Conservation (phyloP, 2,329 filamentous ascomycete genomes). For the Septoria petroselini region DNA sequence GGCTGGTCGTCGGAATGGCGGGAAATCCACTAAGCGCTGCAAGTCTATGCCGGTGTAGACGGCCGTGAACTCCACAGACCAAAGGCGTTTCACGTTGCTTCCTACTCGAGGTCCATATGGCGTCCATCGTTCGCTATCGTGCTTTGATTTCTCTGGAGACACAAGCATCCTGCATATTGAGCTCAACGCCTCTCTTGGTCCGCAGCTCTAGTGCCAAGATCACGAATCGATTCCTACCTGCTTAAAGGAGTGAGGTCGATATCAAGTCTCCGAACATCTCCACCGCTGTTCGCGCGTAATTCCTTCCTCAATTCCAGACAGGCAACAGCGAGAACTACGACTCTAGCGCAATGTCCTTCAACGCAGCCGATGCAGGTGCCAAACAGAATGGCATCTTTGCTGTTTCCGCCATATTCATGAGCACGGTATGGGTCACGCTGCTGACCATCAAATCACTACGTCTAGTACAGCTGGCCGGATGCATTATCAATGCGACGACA, state of each 20-base stretch:
- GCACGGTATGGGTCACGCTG: slow-evolving; percentile 36
- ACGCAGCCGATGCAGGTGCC: not conserved
- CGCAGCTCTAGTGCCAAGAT: no score
- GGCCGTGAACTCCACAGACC: not conserved
- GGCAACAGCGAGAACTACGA: not conserved
- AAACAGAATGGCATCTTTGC: slow-evolving; percentile 12
- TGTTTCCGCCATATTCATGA: slow-evolving; percentile 12
- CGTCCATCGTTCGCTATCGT: not conserved
- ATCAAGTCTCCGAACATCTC: no score
- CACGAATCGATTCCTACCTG: no score
- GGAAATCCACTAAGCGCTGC: not conserved
- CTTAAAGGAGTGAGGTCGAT: no score
- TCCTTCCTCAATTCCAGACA: no score
- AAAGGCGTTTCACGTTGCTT: not conserved
- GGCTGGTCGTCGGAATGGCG: not conserved
- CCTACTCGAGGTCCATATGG: not conserved
- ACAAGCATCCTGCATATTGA: slow-evolving; percentile 9
- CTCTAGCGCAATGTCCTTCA: slow-evolving; percentile 12
- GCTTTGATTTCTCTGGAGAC: slow-evolving; percentile 3
- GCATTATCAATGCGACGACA: slow-evolving; percentile 39
- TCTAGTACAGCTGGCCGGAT: slow-evolving; percentile 27
- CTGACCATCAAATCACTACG: no score
- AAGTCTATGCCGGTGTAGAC: not conserved
- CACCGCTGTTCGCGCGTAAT: no score
- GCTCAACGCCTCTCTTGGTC: no score